A percentile compares a stretch with the other conserved stretches of the same genome.
These are phyloP conservation scores for Populus hybrid DNA, from an alignment of 441 rosid genomes.

Conservation along the genomic window DNA sequence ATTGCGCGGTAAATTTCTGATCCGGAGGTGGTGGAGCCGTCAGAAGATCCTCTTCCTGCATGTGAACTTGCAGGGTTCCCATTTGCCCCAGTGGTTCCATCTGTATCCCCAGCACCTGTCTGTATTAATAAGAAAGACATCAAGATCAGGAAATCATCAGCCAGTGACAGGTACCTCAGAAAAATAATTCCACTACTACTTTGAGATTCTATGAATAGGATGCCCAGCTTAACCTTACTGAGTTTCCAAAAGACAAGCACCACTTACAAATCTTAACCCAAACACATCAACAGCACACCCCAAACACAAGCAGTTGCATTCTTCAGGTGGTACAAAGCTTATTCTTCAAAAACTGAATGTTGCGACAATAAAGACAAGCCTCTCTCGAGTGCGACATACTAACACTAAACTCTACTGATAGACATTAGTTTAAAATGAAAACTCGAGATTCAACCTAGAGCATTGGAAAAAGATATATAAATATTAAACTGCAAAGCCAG, in stretches of 20 bases:
- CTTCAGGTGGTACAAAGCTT: background rate
- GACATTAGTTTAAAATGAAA: background rate
- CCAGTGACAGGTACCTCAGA: background rate
- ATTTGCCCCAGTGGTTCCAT: conserved; percentile 17
- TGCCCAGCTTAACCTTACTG: background rate
- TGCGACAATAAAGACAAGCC: background rate
- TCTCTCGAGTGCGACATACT: background rate
- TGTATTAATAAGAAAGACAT: conserved; percentile 22
- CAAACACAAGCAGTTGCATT: background rate
- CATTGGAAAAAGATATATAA: background rate
- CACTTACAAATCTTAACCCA: background rate
- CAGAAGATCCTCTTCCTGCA: conserved; percentile 27
- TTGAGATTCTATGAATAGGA: background rate
- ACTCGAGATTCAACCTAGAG: background rate
- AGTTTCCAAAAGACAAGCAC: background rate
- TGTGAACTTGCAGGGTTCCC: conserved; percentile 25
- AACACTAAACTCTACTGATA: background rate
- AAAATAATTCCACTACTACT: background rate
- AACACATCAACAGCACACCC: background rate
- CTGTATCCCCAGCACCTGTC: conserved; percentile 34
- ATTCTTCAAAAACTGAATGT: background rate
- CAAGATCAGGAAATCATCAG: background rate
- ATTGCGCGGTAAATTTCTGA: conserved; percentile 36
- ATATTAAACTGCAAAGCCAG: background rate
- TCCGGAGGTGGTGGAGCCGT: conserved; percentile 28